Evolutionary conservation across 768 basidiomycete genomes (phyloP).

Genomic region (Hygrocybe coccinea): DNA sequence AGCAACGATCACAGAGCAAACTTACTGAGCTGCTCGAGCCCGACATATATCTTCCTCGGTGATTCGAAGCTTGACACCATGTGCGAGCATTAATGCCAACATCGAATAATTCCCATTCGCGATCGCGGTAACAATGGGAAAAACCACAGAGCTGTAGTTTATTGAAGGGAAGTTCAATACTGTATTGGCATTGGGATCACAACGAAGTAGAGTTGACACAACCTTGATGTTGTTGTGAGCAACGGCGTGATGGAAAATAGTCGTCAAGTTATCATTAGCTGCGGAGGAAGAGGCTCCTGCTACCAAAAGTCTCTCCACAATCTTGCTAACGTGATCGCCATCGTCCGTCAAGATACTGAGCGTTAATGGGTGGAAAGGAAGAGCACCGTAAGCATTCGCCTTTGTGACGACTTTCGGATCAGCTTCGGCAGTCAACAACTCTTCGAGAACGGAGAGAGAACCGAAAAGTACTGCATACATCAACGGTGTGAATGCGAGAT

Average conservation of each 20-base stretch:
- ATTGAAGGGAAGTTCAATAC: conserved; percentile 39
- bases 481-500: conserved; percentile 50
- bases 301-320: conserved; percentile 38
- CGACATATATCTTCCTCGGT: conserved; percentile 34
- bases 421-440: conserved; percentile 44
- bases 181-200: conserved; percentile 36
- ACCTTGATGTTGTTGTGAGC: conserved; percentile 33
- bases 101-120: conserved; percentile 30
- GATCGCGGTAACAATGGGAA: conserved; percentile 40
- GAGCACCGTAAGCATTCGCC: conserved; percentile 18
- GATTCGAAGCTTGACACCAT: conserved; percentile 36
- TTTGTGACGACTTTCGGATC: conserved; percentile 37
- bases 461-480: conserved; percentile 48
- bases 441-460: conserved; percentile 41
- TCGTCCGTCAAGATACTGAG: conserved; percentile 39
- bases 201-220: conserved; percentile 37
- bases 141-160: conserved; percentile 21
- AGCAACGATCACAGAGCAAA: neutral
- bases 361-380: conserved; percentile 35
- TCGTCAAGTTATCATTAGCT: conserved; percentile 34
- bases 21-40: conserved; percentile 33
- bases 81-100: conserved; percentile 35
- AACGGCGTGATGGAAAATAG: conserved; percentile 41
- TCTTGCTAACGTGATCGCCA: conserved; percentile 36
- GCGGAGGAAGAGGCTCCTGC: conserved; percentile 41